phyloP scores from a whole-genome alignment of 176 grass and related monocot genomes.

The Eleusine indica region DNA sequence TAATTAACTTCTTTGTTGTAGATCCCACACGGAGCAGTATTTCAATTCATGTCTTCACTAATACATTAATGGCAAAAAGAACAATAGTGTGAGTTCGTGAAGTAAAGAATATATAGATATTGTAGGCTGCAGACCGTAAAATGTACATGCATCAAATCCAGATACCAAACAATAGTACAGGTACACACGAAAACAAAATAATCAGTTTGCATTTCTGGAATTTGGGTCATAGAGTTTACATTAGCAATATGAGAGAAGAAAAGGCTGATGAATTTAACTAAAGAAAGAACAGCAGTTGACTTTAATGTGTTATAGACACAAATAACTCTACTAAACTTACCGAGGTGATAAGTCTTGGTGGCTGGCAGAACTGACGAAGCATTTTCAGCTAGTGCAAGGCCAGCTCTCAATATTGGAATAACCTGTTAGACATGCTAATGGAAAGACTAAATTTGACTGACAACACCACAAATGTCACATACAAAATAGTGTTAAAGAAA shows the following conservation, averaged over 20 bases:
- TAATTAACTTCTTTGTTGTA: constrained; percentile 16
- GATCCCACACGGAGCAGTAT: not conserved
- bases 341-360: constrained; percentile 90
- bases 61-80: constrained; percentile 3
- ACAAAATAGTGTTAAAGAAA: constrained; percentile 28
- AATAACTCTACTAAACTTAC: constrained; percentile 48
- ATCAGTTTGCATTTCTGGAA: constrained; percentile 4
- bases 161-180: constrained; percentile 2
- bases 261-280: constrained; percentile 19
- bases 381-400: constrained; percentile 88
- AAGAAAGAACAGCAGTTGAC: not conserved
- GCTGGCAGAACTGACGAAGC: constrained; percentile 80
- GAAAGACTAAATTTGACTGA: constrained; percentile 38
- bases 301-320: not conserved
- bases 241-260: constrained; percentile 20
- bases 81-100: not conserved
- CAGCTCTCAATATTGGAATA: constrained; percentile 94
- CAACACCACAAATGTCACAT: constrained; percentile 15
- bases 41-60: constrained; percentile 13
- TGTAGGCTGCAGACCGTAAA: constrained; percentile 11
- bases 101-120: constrained; percentile 8
- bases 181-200: constrained; percentile 14
- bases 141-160: not conserved
- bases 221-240: constrained; percentile 7
- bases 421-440: constrained; percentile 67